Base-by-base conservation (phyloP, 371 early-diverging fungal species). In the Mucor irregularis region DNA sequence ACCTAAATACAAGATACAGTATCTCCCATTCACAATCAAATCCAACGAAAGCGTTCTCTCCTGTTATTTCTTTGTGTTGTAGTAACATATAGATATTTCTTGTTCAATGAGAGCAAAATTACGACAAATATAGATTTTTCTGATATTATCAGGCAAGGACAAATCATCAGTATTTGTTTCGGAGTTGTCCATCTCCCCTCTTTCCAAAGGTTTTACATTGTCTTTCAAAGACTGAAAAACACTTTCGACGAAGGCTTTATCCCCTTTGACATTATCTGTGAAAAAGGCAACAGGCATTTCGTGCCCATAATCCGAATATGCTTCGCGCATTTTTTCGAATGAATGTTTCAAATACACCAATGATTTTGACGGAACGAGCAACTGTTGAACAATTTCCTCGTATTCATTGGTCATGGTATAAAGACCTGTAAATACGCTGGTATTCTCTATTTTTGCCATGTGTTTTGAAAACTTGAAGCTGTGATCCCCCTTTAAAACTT, bases 401-500 rank as follows among this genome's bases (percentile, higher is more conserved):
- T 49, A 49, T 21, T 35, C 35, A 35, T 31, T 47, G 2, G 7
- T 19, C 21, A 47, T 17, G 8, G 33, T 47, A n/a, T 43, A 43
- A 11, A 43, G 25, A 11, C 25, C 43, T 7, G 43, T 43, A 26
- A 47, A 47, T 8, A 21, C 33, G 33, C 48, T 47, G 8, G 17
- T 19, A 5, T 31, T 16, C 0, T 33, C 48, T 8, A 33, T 16
- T 33, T 47, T 47, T 1, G 51, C 51, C 39, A 39, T 51, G 19
- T 51, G 51, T 19, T 51, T 39, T 22, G 40, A 11, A 28, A 51
- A 28, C 14, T 51, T 51, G 17, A 51, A 48, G 13, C 25, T 33
- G 17, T 51, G 40, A 39, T 51, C 40, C 6, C 51, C 50, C n/a
- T 38, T 26, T 16, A 49, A 26, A 8, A 34, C 22, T 2, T 49